Evolutionary conservation across 129 eudicot genomes (phyloP), one percentile per base, ranked within the genome.

Genomic region (Flaveria bidentis): DNA sequence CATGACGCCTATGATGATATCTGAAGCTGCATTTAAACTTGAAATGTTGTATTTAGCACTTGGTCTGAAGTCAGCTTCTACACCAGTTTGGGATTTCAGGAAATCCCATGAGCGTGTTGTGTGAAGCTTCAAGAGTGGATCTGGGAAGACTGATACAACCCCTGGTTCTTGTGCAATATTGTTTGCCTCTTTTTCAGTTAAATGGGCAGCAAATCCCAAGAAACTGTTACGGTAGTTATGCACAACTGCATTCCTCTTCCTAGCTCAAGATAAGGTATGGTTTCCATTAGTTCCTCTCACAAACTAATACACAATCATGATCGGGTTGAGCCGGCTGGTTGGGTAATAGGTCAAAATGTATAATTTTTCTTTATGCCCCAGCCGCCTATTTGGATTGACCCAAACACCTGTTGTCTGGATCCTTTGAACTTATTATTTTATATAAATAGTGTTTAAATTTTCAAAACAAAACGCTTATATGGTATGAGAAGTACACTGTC

Each of bases 61-160:
- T 15, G 75, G 75, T 30, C 18, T 72, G 55, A 73, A 71, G 58
- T 80, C 76, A 9, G 44, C 76, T 56, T 77, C 67, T 2, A 84
- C 49, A 60, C 61, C 81, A 12, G 87, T 87, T 81, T 86, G 88
- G 58, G 75, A 74, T 66, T 85, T 71, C 70, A 93, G 74, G 83
- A 93, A 93, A 72, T 90, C 96, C 98, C 98, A 93, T 42, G 98
- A 93, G 57, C 85, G 92, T 1, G 98, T 93, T 41, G 98, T 93
- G 80, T 87, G 92, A 45, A 90, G 95, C 55, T 90, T 75, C 15
- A 88, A 66, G 50, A 86, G 14, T 18, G 92, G 90, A 69, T 93
- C 96, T 0, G 87, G 95, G 65, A 88, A 93, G 12, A 93, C 97
- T 2, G 98, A 93, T 25, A 93, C 92, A 22, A 93, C 98, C 49